Base-by-base conservation (phyloP, 345 rosid genomes). In the Kandelia obovata region DNA sequence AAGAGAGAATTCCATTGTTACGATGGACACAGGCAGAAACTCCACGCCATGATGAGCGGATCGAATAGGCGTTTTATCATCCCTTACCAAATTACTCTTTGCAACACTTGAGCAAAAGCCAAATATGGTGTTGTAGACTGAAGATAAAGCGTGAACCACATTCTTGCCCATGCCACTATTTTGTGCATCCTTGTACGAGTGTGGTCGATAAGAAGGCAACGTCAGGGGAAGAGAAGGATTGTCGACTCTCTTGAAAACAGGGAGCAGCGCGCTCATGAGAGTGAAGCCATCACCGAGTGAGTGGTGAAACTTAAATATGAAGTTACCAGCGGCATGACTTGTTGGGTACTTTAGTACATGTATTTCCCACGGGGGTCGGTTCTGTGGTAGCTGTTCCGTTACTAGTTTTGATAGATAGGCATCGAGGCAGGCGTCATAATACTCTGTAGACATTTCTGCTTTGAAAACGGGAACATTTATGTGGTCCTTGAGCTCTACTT, bases 301-400 rank as follows among this genome's bases (percentile, higher is more conserved):
- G 64, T 86, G 91, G 64, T 86, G 88, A n/a, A 86, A 78, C 83
- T 84, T 86, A 85, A 86, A 84, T 6, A 86, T 69, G 0, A 74
- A 0, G 47, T 53, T 77, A 0, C 83, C 85, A 13, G 83, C 80
- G 28, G 87, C 81, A 32, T 69, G 59, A 37, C 62, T 75, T 11
- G 85, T 79, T 0, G 85, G 83, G 66, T 79, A 81, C 46, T 75
- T 81, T n/a, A 86, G 27, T 4, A 84, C 58, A 34, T 86, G 90
- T 53, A 86, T 70, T 59, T 86, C 86, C 90, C 90, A 86, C 13
- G 82, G 37, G 0, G 90, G 90, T 43, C 72, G 79, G 74, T 25
- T 81, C 20, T 75, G 73, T 4, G 86, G 81, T 31, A 82, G 75
- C 27, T 61, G 69, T 46, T 79, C 64, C 61, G 37, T 20, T 17